phyloP scores from a whole-genome alignment of 2,329 filamentous ascomycete genomes.

The Aspergillus floridensis region DNA sequence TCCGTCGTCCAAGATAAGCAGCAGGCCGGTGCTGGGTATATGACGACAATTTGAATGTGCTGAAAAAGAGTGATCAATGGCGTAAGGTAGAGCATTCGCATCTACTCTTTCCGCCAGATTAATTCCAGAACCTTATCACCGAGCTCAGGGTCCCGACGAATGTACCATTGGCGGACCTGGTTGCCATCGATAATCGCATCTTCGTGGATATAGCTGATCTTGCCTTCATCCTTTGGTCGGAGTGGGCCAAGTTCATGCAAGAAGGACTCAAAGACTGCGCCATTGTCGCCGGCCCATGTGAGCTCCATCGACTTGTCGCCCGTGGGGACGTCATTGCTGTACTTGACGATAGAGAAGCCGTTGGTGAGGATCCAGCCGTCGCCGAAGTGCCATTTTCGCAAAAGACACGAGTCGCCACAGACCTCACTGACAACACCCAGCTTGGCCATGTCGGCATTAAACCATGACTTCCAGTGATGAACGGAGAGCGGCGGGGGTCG shows the following conservation, averaged over 20 bases:
- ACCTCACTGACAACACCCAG: constrained; percentile 51
- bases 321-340: constrained; percentile 46
- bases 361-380: constrained; percentile 55
- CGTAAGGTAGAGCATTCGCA: background rate
- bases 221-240: constrained; percentile 43
- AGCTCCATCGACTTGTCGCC: constrained; percentile 50
- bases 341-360: constrained; percentile 57
- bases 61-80: background rate
- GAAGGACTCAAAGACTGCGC: constrained; percentile 44
- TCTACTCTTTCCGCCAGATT: constrained; percentile 31
- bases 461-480: constrained; percentile 65
- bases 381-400: constrained; percentile 54
- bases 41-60: background rate
- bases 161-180: constrained; percentile 56
- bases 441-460: constrained; percentile 49
- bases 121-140: constrained; percentile 43
- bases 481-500: constrained; percentile 52
- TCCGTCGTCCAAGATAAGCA: background rate
- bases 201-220: constrained; percentile 53
- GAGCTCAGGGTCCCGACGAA: constrained; percentile 45
- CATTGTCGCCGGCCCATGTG: constrained; percentile 52
- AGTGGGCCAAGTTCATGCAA: constrained; percentile 56
- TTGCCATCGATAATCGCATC: constrained; percentile 46
- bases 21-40: background rate
- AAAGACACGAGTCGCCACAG: constrained; percentile 57